Conservation (phyloP, 805 yeast genomes). For the Lachancea waltii region DNA sequence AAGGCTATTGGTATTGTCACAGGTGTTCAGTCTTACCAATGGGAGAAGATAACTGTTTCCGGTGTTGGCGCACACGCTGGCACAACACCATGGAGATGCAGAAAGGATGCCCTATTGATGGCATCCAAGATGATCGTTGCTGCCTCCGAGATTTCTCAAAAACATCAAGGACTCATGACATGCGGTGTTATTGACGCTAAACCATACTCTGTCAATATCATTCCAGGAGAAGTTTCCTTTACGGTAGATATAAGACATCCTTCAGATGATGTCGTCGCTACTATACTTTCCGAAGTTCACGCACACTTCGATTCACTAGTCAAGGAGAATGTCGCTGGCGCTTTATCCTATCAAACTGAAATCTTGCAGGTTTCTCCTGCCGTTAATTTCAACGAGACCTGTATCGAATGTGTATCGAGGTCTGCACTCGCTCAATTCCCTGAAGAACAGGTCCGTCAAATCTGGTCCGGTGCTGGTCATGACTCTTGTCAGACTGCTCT, state of each 20-base stretch:
- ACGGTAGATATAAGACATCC: conserved; percentile 57
- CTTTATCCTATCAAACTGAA: conserved; percentile 37
- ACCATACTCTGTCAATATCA: conserved; percentile 62
- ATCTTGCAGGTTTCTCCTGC: conserved; percentile 48
- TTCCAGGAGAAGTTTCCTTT: conserved; percentile 55
- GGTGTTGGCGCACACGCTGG: conserved; percentile 73
- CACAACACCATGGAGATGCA: conserved; percentile 56
- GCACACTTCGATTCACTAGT: conserved; percentile 35
- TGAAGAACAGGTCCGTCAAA: conserved; percentile 37
- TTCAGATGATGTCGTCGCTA: conserved; percentile 37
- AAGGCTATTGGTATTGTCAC: conserved; percentile 58
- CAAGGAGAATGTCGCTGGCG: conserved; percentile 25
- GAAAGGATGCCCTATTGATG: conserved; percentile 57
- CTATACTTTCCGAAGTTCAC: conserved; percentile 36
- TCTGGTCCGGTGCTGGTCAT: conserved; percentile 68
- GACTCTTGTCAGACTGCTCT: conserved; percentile 57
- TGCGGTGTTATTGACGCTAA: conserved; percentile 51
- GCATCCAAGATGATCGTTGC: conserved; percentile 50
- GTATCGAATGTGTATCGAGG: conserved; percentile 45
- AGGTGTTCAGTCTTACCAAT: conserved; percentile 60
- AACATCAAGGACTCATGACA: conserved; percentile 47
- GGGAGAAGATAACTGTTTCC: conserved; percentile 50
- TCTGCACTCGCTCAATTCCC: conserved; percentile 48
- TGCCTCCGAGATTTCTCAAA: conserved; percentile 49
- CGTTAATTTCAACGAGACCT: conserved; percentile 46